phyloP scores from a whole-genome alignment of 2,329 filamentous ascomycete genomes.

The Drechmeria coniospora region DNA sequence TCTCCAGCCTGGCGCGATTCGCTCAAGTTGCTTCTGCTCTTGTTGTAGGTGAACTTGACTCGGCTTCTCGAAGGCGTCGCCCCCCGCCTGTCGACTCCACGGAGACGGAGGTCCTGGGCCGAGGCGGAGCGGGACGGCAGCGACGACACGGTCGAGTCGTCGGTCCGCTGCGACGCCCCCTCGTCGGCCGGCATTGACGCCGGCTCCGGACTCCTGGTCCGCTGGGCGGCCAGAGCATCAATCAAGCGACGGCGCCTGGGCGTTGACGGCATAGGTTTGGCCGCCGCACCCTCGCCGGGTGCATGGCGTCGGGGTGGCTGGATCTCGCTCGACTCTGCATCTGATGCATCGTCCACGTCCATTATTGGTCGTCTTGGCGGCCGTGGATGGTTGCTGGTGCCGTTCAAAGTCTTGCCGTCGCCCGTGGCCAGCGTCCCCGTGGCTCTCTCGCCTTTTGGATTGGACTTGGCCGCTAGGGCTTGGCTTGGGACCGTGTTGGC shows the following conservation, averaged over 20 bases:
- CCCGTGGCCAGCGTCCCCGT: too few species aligned
- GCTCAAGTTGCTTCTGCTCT: slow-evolving; percentile 14
- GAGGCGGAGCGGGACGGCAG: background rate
- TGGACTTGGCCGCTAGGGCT: too few species aligned
- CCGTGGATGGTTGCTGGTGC: too few species aligned
- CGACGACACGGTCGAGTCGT: background rate
- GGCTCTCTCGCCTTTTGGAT: too few species aligned
- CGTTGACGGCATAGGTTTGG: background rate
- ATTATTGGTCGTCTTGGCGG: too few species aligned
- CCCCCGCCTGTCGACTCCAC: slow-evolving; percentile 11
- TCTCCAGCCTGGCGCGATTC: slow-evolving; percentile 11
- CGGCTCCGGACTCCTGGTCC: background rate
- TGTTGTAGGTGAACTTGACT: slow-evolving; percentile 20
- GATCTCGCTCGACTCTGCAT: too few species aligned
- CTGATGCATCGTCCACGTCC: too few species aligned
- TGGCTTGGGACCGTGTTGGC: too few species aligned
- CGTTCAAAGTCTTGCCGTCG: too few species aligned
- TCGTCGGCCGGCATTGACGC: background rate
- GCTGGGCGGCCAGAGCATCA: slow-evolving; percentile 6
- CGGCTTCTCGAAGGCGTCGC: slow-evolving; percentile 14
- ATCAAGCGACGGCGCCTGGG: slow-evolving; percentile 6
- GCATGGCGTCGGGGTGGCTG: too few species aligned
- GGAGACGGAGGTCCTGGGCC: slow-evolving; percentile 6
- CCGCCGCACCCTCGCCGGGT: background rate
- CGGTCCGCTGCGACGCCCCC: background rate